Conservation (phyloP, 441 rosid genomes). For the Viola pubescens region DNA sequence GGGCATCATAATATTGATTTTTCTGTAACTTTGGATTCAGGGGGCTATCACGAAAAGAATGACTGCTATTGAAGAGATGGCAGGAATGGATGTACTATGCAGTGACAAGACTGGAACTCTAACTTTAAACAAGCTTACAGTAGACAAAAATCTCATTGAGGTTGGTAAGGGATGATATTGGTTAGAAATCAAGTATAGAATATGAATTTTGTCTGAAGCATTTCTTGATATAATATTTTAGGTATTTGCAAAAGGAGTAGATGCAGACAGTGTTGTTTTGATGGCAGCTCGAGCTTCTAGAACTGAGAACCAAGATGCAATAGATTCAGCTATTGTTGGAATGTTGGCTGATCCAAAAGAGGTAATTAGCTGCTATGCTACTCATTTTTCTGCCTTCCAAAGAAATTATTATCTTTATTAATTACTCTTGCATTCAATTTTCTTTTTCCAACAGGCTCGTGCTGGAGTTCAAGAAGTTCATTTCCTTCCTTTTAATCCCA, state of each 20-base stretch:
- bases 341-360: conserved; percentile 97
- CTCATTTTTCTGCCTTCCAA: not conserved
- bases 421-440: not conserved
- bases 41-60: conserved; percentile 98
- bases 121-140: conserved; percentile 83
- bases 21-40: conserved; percentile 25
- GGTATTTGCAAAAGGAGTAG: conserved; percentile 86
- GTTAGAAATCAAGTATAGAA: not conserved
- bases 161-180: conserved; percentile 27
- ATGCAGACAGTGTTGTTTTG: conserved; percentile 68
- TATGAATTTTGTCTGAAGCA: conserved; percentile 7
- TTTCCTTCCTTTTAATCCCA: conserved; percentile 94
- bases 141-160: conserved; percentile 87
- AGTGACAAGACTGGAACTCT: conserved; percentile 96
- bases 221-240: conserved; percentile 22
- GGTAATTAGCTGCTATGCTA: conserved; percentile 28
- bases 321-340: conserved; percentile 88
- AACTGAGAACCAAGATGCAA: conserved; percentile 87
- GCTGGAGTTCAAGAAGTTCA: conserved; percentile 85
- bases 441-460: conserved; percentile 50
- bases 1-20: conserved; percentile 1
- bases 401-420: conserved; percentile 5
- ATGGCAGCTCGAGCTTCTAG: conserved; percentile 98
- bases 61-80: conserved; percentile 99
- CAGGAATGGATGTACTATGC: conserved; percentile 98